Evolutionary conservation across 73 alveolate species (phyloP), one percentile per base, ranked within the genome.

Genomic region (Tetrahymena malaccensis): DNA sequence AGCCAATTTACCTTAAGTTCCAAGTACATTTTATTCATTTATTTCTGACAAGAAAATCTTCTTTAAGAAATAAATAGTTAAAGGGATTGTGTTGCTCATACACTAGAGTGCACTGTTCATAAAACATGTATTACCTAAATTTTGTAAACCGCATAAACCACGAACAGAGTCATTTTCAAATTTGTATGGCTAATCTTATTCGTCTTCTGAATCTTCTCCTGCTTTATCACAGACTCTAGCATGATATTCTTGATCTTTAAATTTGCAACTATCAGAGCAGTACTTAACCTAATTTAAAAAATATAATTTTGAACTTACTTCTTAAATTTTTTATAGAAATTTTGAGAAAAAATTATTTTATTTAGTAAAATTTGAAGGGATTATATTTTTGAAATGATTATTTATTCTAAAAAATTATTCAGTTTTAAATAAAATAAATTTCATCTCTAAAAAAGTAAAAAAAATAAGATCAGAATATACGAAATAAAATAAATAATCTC

Each of bases 101-200:
- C 99, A 98, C 96, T 99, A 99, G 1, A 98, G 85, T 9, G 99
- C 99, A 94, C 99, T 97, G 95, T 99, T 99, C 98, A 99, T 98
- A 97, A 97, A 99, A 97, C 99, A 99, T 25, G 99, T 99, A 96
- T 99, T 99, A 94, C 99, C 99, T 94, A 99, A 96, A 97, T 99
- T 99, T 83, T 95, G 84, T 34, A 99, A 96, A 1, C 99, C 99
- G n/a, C 97, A 98, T 55, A 97, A 94, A 10, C 99, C 99, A 84
- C 55, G 55, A 21, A 50, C 56, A 21, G 97, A 95, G 38, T 89
- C 40, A 3, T 58, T 57, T 34, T 89, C 22, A 35, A 85, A 40
- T 56, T 43, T 55, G 12, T 85, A 35, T 27, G 89, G 58, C 38
- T 93, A 56, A 1, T 85, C 94, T 34, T 93, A 85, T 34, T 95